These are phyloP conservation scores for Aspergillus ochraceoroseus DNA, from an alignment of 2,329 filamentous ascomycete genomes.

Conservation along the genomic window DNA sequence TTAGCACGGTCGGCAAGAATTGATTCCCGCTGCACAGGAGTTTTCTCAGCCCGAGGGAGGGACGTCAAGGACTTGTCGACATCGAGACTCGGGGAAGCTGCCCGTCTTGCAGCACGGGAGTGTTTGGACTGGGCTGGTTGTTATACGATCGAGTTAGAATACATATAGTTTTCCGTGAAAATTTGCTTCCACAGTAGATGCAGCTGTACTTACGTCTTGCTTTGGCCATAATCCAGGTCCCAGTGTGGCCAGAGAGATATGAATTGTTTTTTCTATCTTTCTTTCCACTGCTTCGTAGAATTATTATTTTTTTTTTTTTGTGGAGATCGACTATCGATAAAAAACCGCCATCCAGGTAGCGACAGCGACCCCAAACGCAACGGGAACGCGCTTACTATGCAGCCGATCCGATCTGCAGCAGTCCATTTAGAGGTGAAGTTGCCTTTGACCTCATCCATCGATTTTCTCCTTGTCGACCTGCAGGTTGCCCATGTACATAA, in stretches of 20 bases:
- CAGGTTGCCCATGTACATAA: conserved; percentile 9
- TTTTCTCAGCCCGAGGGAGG: conserved; percentile 40
- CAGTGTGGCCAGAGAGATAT: conserved; percentile 7
- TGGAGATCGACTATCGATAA: conserved; percentile 39
- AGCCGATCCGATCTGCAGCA: conserved; percentile 10
- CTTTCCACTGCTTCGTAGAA: no score
- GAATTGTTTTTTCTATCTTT: neutral
- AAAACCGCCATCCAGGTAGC: conserved; percentile 30
- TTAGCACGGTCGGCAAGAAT: conserved; percentile 48
- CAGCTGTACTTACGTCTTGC: conserved; percentile 29
- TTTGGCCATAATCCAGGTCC: conserved; percentile 36
- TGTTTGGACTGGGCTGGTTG: conserved; percentile 49
- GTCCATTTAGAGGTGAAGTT: neutral
- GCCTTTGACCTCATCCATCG: conserved; percentile 14
- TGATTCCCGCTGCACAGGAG: conserved; percentile 40
- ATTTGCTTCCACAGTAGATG: neutral
- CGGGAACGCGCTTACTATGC: conserved; percentile 17
- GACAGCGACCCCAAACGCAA: conserved; percentile 27
- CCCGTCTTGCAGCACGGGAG: conserved; percentile 57
- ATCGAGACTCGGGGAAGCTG: conserved; percentile 51
- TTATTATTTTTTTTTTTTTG: no score
- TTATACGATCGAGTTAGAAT: conserved; percentile 13
- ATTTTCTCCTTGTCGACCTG: conserved; percentile 15
- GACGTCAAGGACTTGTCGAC: conserved; percentile 49
- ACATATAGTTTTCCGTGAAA: neutral